These are phyloP conservation scores for Meripilus lineatus DNA, from an alignment of 1,284 basidiomycete genomes.

Conservation along the genomic window DNA sequence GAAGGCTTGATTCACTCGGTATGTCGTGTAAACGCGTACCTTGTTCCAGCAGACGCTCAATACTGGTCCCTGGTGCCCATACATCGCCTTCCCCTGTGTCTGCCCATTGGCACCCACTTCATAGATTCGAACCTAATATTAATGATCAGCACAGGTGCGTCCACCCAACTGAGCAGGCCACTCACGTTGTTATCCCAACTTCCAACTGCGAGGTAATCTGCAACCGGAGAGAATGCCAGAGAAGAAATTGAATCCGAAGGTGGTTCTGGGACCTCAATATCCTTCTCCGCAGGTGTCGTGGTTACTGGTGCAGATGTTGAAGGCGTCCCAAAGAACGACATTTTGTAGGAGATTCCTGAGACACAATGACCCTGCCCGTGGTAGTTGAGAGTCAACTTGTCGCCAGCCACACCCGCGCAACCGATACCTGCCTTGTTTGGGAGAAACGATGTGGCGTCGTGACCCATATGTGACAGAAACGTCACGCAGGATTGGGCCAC, in stretches of 20 bases:
- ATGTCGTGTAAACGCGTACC: constrained; percentile 30
- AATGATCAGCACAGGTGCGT: neutral
- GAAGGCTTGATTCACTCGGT: no score
- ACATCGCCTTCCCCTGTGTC: constrained; percentile 78
- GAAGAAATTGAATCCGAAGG: constrained; percentile 74
- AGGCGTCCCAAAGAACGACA: constrained; percentile 39
- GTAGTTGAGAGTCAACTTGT: no score
- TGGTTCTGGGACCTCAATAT: constrained; percentile 71
- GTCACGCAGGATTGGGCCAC: no score
- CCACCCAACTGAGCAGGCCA: constrained; percentile 1
- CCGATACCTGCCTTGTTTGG: no score
- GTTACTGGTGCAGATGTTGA: constrained; percentile 23
- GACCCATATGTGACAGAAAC: no score
- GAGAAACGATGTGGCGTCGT: no score
- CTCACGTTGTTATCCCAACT: constrained; percentile 79
- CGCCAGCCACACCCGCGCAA: no score
- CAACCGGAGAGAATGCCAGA: constrained; percentile 57
- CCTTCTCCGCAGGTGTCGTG: constrained; percentile 40
- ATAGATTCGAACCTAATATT: constrained; percentile 46
- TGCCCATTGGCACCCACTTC: constrained; percentile 54
- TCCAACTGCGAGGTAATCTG: constrained; percentile 70
- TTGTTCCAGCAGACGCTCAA: constrained; percentile 83
- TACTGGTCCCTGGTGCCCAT: constrained; percentile 79
- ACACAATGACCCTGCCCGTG: no score
- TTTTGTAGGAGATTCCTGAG: constrained; percentile 13